Percentiles rank a stretch among this genome's conserved stretches.
Evolutionary conservation across 768 basidiomycete genomes (phyloP).

Genomic region (Mycena metata): DNA sequence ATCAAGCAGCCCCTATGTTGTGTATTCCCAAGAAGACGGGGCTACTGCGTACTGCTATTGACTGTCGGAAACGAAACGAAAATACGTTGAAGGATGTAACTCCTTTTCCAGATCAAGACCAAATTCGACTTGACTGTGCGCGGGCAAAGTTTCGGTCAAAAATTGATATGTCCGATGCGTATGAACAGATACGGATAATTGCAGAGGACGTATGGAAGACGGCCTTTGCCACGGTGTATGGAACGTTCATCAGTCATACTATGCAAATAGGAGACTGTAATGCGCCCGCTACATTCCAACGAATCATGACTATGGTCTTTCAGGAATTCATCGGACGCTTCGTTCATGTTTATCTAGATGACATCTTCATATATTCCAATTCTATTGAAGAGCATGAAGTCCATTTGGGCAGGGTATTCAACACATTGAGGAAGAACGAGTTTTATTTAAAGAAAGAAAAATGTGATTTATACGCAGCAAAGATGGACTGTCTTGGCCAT

Average conservation of each 20-base stretch:
- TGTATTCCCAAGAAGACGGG: background rate
- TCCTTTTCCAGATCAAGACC: no score
- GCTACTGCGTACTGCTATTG: background rate
- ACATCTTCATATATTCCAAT: slow-evolving; percentile 56
- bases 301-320: slow-evolving; percentile 57
- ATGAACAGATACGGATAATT: no score
- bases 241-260: slow-evolving; percentile 51
- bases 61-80: slow-evolving; percentile 47
- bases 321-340: slow-evolving; percentile 51
- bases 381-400: slow-evolving; percentile 55
- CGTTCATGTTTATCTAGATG: slow-evolving; percentile 60
- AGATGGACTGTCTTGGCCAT: slow-evolving; percentile 49
- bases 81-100: slow-evolving; percentile 55
- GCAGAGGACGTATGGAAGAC: slow-evolving; percentile 35
- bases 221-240: slow-evolving; percentile 55
- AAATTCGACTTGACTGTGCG: no score
- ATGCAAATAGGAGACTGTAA: slow-evolving; percentile 46
- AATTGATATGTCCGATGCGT: no score
- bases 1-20: no score
- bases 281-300: slow-evolving; percentile 44
- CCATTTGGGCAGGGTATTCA: no score
- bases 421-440: no score
- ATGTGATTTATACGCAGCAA: slow-evolving; percentile 42
- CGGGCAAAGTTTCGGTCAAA: no score
- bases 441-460: slow-evolving; percentile 52